These are phyloP conservation scores for Zhuliangozyma blackwelliae DNA, from an alignment of 1,139 yeast species.

Conservation along the genomic window DNA sequence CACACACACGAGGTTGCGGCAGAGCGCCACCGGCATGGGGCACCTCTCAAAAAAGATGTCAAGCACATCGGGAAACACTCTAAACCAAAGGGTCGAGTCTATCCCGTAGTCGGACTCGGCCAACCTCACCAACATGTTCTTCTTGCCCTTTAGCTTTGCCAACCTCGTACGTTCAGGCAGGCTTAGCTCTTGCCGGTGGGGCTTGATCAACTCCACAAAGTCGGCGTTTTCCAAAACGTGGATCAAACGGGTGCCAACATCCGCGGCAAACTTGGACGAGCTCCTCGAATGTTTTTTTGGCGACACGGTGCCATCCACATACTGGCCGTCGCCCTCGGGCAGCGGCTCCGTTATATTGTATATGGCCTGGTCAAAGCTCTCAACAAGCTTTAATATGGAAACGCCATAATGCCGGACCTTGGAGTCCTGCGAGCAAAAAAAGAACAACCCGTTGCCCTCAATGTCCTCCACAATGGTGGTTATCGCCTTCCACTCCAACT, in stretches of 20 bases:
- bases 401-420: conserved; percentile 71
- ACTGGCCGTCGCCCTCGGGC: neutral
- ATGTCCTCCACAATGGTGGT: conserved; percentile 87
- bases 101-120: conserved; percentile 94
- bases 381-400: conserved; percentile 67
- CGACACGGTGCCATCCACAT: conserved; percentile 1
- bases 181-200: conserved; percentile 61
- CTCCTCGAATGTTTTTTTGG: conserved; percentile 47
- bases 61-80: conserved; percentile 75
- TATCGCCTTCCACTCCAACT: conserved; percentile 71
- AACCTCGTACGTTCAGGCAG: conserved; percentile 77
- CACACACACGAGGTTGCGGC: conserved; percentile 89
- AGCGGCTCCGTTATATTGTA: conserved; percentile 41
- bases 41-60: conserved; percentile 72
- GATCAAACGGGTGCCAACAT: conserved; percentile 71
- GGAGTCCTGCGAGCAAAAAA: conserved; percentile 84
- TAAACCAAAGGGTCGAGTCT: conserved; percentile 92
- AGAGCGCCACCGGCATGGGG: conserved; percentile 91
- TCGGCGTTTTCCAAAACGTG: conserved; percentile 72
- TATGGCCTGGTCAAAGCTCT: conserved; percentile 80
- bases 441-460: conserved; percentile 92
- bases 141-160: conserved; percentile 56
- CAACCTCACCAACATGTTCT: conserved; percentile 62
- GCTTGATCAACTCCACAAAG: conserved; percentile 58
- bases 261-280: conserved; percentile 74